Conservation (phyloP, 129 eudicot genomes). For the Centrapalus pauciflorus region DNA sequence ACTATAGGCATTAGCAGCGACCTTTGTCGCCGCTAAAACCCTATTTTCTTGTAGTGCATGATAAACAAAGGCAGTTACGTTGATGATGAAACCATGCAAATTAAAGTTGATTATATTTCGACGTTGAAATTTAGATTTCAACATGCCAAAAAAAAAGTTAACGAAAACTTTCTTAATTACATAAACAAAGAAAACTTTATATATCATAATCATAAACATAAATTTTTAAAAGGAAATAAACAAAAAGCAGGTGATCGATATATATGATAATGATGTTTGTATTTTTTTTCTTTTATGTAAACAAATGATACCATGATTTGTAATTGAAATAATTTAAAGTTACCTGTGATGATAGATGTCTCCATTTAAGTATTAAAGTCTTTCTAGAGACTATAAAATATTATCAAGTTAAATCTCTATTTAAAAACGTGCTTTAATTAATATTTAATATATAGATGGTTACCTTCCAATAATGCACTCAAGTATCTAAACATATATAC, state of each 20-base stretch:
- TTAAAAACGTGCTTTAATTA: slow-evolving; percentile 29
- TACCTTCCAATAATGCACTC: slow-evolving; percentile 5
- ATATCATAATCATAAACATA: neutral
- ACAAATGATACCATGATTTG: neutral
- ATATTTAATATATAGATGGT: neutral
- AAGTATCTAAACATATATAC: neutral
- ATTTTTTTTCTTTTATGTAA: too few species aligned
- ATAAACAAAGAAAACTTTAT: neutral
- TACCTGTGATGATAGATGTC: slow-evolving; percentile 16
- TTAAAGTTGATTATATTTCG: neutral
- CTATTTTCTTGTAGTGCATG: too few species aligned
- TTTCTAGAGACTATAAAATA: slow-evolving; percentile 18
- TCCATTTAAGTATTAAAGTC: neutral
- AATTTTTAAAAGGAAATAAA: neutral
- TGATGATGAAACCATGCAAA: too few species aligned
- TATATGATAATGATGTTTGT: slow-evolving; percentile 3
- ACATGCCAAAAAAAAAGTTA: neutral
- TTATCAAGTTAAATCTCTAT: neutral
- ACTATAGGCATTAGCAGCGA: too few species aligned
- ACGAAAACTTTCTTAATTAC: neutral
- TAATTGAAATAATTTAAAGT: slow-evolving; percentile 7
- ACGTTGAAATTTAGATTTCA: neutral
- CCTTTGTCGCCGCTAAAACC: too few species aligned
- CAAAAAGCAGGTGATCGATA: slow-evolving; percentile 11
- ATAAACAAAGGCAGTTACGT: too few species aligned